These are phyloP conservation scores for Backusella parvicylindrica DNA, from an alignment of 192 early-diverging fungal species.

Conservation along the genomic window DNA sequence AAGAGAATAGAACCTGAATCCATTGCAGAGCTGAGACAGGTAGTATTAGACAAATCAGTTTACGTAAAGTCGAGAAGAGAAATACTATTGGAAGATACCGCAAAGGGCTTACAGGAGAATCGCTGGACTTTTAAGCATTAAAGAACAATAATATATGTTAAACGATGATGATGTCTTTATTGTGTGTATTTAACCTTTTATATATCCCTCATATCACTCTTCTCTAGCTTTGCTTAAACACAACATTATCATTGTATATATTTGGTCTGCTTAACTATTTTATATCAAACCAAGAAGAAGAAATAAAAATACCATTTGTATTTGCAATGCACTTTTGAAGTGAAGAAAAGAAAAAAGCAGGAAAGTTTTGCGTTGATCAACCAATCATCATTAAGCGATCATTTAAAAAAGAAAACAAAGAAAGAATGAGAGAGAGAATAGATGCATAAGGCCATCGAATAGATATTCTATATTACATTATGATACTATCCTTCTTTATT, in stretches of 20 bases:
- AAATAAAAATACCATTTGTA: too few relatives aligned
- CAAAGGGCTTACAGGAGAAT: slow-evolving; percentile 78
- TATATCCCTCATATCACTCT: neutral
- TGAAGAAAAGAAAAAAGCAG: neutral
- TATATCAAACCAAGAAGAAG: neutral
- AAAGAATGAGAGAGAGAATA: too few relatives aligned
- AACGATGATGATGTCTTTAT: neutral
- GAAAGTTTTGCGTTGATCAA: neutral
- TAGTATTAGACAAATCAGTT: slow-evolving; percentile 89
- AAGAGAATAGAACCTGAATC: slow-evolving; percentile 71
- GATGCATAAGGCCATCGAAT: too few relatives aligned
- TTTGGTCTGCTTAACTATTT: neutral
- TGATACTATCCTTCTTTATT: too few relatives aligned
- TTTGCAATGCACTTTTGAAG: too few relatives aligned
- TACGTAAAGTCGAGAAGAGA: slow-evolving; percentile 89
- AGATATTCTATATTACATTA: too few relatives aligned
- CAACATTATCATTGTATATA: neutral
- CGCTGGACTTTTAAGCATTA: slow-evolving; percentile 64
- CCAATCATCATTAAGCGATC: neutral
- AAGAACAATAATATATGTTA: neutral
- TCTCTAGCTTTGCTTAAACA: neutral
- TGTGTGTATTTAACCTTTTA: neutral
- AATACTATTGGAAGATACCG: slow-evolving; percentile 87
- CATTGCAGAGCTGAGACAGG: slow-evolving; percentile 78
- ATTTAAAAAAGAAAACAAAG: too few relatives aligned